Base-by-base conservation (phyloP, 345 rosid species). In the Abelmoschus esculentus region DNA sequence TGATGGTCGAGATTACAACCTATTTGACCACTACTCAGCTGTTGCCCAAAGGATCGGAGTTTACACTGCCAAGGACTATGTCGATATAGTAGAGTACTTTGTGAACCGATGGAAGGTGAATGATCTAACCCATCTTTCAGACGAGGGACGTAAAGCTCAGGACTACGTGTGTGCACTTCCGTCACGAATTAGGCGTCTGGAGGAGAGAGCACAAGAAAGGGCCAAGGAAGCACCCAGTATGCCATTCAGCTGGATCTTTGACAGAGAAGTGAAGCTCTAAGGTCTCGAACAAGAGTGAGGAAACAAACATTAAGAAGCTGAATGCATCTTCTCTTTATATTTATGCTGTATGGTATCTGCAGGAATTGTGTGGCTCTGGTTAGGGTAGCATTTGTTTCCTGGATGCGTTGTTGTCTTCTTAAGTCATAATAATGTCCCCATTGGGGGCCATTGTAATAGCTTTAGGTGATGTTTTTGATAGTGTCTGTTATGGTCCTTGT, bases 21-120 rank as follows among this genome's bases (percentile, higher is more conserved):
- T 93, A 34, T 93, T 90, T 22, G 90, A 89, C 15, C 77, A 93
- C 84, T 93, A 80, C 73, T 87, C 97, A 0, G 83, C 89, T 0
- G 96, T 93, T 38, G 97, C 96, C 2, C 96, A 89, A 80, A 83
- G 97, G 61, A 88, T 92, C 0, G 96, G 91, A 15, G 90, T 92
- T 15, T 92, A 93, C 77, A 89, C 97, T 0, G 93, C 96, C 34
- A 86, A 75, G 78, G 98, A 93, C 79, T 93, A 93, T 13, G 90
- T 90, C 0, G 98, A 90, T 65, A 93, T 90, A 67, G 67, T 91
- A 67, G 92, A 90, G 77, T 86, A 87, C 79, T 78, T 93, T 80
- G 92, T 90, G 49, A 90, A 85, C 7, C 82, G 89, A 66, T 93
- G 97, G 98, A 87, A 79, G 72, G 86, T 93, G 26, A 81, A 76